phyloP scores from a whole-genome alignment of 495 filamentous ascomycete genomes.

The Penicillium macrosclerotiorum region DNA sequence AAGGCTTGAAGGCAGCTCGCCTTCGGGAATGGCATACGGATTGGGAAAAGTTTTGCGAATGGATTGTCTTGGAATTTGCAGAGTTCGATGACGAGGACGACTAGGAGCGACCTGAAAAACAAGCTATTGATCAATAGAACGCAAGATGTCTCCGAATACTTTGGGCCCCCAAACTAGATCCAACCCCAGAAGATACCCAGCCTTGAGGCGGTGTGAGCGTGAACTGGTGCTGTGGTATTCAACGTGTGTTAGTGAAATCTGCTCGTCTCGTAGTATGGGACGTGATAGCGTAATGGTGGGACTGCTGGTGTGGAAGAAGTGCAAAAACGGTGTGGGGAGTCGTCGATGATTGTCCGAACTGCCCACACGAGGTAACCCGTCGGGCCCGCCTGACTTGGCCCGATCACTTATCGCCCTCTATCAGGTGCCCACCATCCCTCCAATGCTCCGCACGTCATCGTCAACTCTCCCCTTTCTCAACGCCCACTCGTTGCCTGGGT shows the following conservation, averaged over 20 bases:
- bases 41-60: constrained; percentile 91
- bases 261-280: no score
- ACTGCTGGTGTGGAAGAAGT: no score
- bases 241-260: no score
- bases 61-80: constrained; percentile 81
- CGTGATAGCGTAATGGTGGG: no score
- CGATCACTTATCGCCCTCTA: constrained; percentile 31
- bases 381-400: constrained; percentile 38
- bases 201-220: no score
- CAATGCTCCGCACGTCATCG: constrained; percentile 29
- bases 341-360: no score
- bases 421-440: constrained; percentile 26
- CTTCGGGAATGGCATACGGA: constrained; percentile 73
- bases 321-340: no score
- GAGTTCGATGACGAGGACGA: constrained; percentile 50
- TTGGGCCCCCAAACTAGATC: no score
- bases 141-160: no score
- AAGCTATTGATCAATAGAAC: background rate
- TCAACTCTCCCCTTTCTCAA: constrained; percentile 10
- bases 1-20: constrained; percentile 65
- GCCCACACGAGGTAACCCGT: no score
- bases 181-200: no score
- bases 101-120: background rate
- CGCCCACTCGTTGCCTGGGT: constrained; percentile 6
- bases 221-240: no score